phyloP scores from a whole-genome alignment of 129 eudicot genomes.

The Saussurea involucrata region DNA sequence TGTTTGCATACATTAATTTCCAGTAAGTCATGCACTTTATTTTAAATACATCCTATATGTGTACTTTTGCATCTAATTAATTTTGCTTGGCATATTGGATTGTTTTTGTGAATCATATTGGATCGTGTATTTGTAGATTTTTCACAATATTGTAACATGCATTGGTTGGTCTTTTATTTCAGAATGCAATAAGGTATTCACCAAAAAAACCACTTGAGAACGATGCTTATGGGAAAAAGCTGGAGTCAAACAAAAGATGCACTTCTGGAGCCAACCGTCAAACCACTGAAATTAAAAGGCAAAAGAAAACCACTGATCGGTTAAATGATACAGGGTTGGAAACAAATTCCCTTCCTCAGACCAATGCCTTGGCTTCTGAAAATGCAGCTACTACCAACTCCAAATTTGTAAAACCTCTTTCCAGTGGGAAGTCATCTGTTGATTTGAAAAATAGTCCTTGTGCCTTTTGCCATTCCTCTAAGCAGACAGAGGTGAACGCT shows the following conservation, averaged over 20 bases:
- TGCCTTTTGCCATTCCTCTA: constrained; percentile 72
- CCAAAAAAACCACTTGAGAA: constrained; percentile 28
- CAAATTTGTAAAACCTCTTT: constrained; percentile 10
- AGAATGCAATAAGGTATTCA: constrained; percentile 28
- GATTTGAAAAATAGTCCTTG: constrained; percentile 38
- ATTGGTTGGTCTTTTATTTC: constrained; percentile 12
- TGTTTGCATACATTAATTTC: neutral
- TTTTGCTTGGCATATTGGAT: neutral
- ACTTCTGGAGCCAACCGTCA: constrained; percentile 10
- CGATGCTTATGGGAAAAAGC: neutral
- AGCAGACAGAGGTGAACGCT: constrained; percentile 53
- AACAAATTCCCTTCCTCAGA: constrained; percentile 7
- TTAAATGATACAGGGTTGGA: constrained; percentile 12
- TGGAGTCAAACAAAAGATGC: constrained; percentile 1
- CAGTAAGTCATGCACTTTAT: neutral
- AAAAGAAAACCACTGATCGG: constrained; percentile 38
- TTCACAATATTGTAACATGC: neutral
- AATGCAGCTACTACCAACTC: constrained; percentile 14
- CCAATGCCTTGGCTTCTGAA: constrained; percentile 5
- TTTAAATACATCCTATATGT: neutral
- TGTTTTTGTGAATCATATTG: neutral
- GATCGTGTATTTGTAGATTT: neutral
- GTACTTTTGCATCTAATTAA: neutral
- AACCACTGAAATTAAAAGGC: constrained; percentile 49
- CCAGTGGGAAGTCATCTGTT: constrained; percentile 19